phyloP scores from a whole-genome alignment of 1,284 basidiomycete species.

The Taiwanofungus camphoratus region DNA sequence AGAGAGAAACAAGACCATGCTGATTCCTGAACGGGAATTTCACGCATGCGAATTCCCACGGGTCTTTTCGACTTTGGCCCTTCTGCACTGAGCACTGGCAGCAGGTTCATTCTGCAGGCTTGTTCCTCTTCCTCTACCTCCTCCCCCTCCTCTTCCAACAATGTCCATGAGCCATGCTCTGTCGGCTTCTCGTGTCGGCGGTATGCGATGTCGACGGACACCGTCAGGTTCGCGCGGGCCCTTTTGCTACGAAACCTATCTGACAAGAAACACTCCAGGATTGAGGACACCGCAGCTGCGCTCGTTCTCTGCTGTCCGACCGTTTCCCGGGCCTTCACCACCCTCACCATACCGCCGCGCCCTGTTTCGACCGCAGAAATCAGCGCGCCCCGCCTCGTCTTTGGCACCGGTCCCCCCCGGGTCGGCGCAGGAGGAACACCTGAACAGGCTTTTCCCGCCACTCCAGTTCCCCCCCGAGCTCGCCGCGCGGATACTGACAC shows the following conservation, averaged over 20 bases:
- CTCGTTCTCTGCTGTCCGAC: background rate
- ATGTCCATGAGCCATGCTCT: too few species aligned
- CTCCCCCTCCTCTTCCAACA: too few species aligned
- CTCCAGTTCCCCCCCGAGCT: constrained; percentile 65
- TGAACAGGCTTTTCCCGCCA: constrained; percentile 57
- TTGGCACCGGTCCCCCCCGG: background rate
- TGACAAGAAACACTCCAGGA: background rate
- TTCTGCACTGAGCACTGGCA: too few species aligned
- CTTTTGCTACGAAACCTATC: background rate
- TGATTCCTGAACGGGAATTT: too few species aligned
- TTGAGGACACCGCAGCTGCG: background rate
- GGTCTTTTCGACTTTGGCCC: too few species aligned
- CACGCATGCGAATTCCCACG: too few species aligned
- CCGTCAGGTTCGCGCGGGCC: background rate
- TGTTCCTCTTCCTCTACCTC: too few species aligned
- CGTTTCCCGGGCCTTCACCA: background rate
- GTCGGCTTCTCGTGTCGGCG: background rate
- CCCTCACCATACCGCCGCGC: background rate
- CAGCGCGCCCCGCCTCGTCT: background rate
- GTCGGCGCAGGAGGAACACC: constrained; percentile 29
- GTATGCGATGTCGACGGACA: background rate
- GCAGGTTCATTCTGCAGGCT: too few species aligned
- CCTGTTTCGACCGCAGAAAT: background rate
- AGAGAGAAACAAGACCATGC: too few species aligned
- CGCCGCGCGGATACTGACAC: constrained; percentile 67